Evolutionary conservation across 192 early-diverging fungal species (phyloP).

Genomic region (Coemansia sp.): DNA sequence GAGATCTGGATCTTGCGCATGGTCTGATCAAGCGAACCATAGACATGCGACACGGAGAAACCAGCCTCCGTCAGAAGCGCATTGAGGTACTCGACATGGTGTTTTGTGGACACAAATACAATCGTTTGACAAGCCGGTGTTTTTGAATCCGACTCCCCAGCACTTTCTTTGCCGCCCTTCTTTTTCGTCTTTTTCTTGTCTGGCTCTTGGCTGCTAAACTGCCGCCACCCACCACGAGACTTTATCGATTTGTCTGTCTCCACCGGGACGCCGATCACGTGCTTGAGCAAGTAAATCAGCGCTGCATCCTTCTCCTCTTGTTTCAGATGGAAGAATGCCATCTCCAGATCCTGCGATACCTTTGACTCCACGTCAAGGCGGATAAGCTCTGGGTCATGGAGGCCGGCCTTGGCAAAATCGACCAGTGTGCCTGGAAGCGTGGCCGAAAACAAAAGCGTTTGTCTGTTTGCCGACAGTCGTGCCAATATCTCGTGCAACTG

Average conservation of each 20-base stretch:
- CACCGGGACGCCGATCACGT: conserved; percentile 71
- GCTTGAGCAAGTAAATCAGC: conserved; percentile 77
- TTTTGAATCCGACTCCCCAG: background rate
- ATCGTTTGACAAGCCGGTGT: conserved; percentile 69
- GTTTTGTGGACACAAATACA: conserved; percentile 94
- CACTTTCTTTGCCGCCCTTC: conserved; percentile 15
- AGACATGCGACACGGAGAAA: conserved; percentile 82
- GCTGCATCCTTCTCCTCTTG: conserved; percentile 88
- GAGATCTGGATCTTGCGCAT: conserved; percentile 86
- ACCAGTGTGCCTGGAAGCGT: conserved; percentile 91
- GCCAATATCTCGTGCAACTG: conserved; percentile 92
- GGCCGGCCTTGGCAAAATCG: conserved; percentile 96
- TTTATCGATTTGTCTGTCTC: conserved; percentile 53
- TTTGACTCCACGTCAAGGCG: conserved; percentile 95
- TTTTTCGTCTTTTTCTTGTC: conserved; percentile 41
- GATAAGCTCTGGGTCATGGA: conserved; percentile 89
- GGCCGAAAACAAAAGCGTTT: conserved; percentile 94
- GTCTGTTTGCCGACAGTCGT: conserved; percentile 78
- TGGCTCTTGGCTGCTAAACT: conserved; percentile 18
- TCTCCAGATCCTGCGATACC: conserved; percentile 91
- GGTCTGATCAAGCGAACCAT: conserved; percentile 91
- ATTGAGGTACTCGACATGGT: conserved; percentile 95
- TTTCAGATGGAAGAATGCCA: conserved; percentile 89
- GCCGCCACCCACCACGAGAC: conserved; percentile 28
- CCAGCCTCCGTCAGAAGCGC: conserved; percentile 70